Base-by-base conservation (phyloP, 495 filamentous ascomycete genomes). In the Clohesyomyces aquaticus region DNA sequence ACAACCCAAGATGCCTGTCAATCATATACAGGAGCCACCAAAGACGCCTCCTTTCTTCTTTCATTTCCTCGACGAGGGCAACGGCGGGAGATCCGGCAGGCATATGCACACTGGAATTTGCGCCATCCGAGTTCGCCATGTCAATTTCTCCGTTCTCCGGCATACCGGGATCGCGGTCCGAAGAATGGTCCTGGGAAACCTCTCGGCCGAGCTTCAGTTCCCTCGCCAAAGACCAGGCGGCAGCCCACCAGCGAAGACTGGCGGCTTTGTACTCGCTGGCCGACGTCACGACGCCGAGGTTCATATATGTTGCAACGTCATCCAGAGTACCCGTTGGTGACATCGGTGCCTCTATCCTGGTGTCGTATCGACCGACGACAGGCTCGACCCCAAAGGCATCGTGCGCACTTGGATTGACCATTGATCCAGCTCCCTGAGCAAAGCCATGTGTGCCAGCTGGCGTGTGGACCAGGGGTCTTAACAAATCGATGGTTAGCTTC, bases 11-110 rank as follows among this genome's bases (percentile, higher is more conserved):
- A 56, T 83, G 81, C 12, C 81, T 66, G 52, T 83, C 81, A 8
- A 80, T 63, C 48, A 78, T 77, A 62, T 82, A 83, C 12, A 82
- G 70, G 3, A 82, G 55, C 81, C 81, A 83, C 72, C 81, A 82
- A 1, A 78, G 74, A 32, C 81, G 69, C 23, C 81, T 73, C 12
- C 79, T 63, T 59, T 83, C 81, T 53, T 83, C 81, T 50, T 76
- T 74, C 19, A 74, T 76, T 63, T 80, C 79, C 25, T 57, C 51
- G 32, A 62, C 22, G n/a, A 70, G 46, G 4, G 63, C 67, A 16
- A 53, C 32, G 14, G 53, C 35, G 28, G 65, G 65, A 8, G 65
- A 57, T 22, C 65, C 65, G 12, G 59, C 65, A 9, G 54, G 58
- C 23, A 63, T 32, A 4, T 50, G 56, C 16, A 49, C 51, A 16